Evolutionary conservation across 495 filamentous ascomycete species (phyloP), one percentile per base, ranked within the genome.

Genomic region (Penicillium arizonense): DNA sequence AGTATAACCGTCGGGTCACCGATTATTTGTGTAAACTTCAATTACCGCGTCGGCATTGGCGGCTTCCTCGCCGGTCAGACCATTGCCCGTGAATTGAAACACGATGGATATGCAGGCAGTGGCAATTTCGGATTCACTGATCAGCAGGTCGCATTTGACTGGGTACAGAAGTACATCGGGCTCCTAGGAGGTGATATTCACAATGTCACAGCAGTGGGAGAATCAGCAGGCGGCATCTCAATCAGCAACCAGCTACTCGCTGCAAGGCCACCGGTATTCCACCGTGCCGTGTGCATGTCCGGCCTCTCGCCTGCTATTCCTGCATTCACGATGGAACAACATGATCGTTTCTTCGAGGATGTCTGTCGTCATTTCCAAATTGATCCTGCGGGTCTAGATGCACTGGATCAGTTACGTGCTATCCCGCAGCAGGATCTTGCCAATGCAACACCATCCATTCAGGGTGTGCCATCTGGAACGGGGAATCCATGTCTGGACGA

Each of bases 171-270:
- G 9, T 71, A 87, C 52, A 82, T 86, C 16, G 51, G 59, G 4
- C 43, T 53, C 38, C 82, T 90, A 36, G 87, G 85, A 18, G 87
- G 87, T 26, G 81, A 89, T 57, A 77, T 83, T 0, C 47, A 73
- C 6, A 80, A 82, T 36, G 79, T 89, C 23, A 82, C 84, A 4
- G 80, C 87, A 11, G 77, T 83, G 40, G 85, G 87, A 23, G 81
- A 80, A 6, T 85, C 81, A 0, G 87, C 87, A 3, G 87, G 87
- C 7, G 85, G 77, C 0, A 84, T 74, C 0, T 82, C 81, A 1
- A 81, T 89, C 4, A 77, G 76, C 23, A 71, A 87, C 50, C 86
- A 88, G 13, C 67, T 89, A 21, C 52, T 40, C 5, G 50, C 61
- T 2, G 53, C 53, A 5, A 20, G 46, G 0, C 66, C 63, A 11